A percentile compares a stretch with the other conserved stretches of the same genome.
phyloP scores from a whole-genome alignment of 345 rosid genomes.

The Citrus mangshanensis region DNA sequence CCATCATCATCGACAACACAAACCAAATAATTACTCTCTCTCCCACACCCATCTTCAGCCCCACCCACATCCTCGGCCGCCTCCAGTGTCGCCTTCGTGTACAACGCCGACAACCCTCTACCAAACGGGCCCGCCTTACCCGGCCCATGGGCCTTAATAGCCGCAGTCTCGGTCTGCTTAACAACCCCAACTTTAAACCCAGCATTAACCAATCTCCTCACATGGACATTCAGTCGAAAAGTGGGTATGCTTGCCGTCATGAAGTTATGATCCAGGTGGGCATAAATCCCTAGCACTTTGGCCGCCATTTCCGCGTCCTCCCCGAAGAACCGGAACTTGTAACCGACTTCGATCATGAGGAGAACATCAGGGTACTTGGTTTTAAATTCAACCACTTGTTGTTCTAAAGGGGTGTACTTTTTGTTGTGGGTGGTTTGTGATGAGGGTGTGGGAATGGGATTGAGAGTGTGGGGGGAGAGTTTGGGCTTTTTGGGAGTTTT shows the following conservation, averaged over 20 bases:
- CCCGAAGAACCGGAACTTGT: constrained; percentile 89
- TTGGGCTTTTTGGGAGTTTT: constrained; percentile 44
- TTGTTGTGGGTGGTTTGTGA: constrained; percentile 6
- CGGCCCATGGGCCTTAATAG: constrained; percentile 76
- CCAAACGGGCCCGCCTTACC: constrained; percentile 65
- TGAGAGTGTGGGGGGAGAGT: constrained; percentile 53
- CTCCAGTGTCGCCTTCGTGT: constrained; percentile 85
- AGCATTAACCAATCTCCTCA: constrained; percentile 77
- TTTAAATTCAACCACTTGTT: constrained; percentile 77
- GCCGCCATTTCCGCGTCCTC: constrained; percentile 83
- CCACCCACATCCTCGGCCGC: constrained; percentile 85
- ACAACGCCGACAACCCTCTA: constrained; percentile 78
- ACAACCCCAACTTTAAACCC: constrained; percentile 94
- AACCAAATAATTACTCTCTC: constrained; percentile 65
- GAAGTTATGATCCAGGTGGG: constrained; percentile 78
- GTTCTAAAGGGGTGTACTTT: constrained; percentile 81
- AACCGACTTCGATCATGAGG: constrained; percentile 93
- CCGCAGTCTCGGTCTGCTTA: constrained; percentile 95
- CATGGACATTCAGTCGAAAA: constrained; percentile 75
- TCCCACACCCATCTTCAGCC: constrained; percentile 61
- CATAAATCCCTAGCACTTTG: constrained; percentile 68
- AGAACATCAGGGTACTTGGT: constrained; percentile 64
- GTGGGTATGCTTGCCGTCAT: constrained; percentile 93
- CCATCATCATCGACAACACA: constrained; percentile 68
- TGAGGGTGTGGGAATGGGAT: constrained; percentile 32